These are phyloP conservation scores for Cenchrus purpureus DNA, from an alignment of 176 grass and related monocot genomes.

Conservation along the genomic window DNA sequence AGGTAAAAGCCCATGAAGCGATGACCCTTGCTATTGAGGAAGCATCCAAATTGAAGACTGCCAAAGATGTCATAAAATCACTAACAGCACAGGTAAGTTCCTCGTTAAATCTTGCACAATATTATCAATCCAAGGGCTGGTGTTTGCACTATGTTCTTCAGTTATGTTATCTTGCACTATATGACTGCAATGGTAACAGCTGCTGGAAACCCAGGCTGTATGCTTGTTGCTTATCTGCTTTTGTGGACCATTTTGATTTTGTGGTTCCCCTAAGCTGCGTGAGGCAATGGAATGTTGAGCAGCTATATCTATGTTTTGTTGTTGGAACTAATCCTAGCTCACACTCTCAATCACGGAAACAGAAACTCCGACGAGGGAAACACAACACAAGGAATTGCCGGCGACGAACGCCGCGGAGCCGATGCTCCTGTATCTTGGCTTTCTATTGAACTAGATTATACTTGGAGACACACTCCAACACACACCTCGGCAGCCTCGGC, in stretches of 20 bases:
- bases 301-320: not conserved
- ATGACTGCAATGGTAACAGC: not conserved
- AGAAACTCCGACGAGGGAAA: no score
- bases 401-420: no score
- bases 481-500: no score
- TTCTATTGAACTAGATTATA: no score
- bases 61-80: constrained; percentile 96
- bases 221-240: not conserved
- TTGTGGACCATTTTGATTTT: not conserved
- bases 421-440: no score
- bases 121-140: not conserved
- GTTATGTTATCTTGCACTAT: not conserved
- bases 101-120: not conserved
- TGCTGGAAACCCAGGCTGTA: not conserved
- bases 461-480: no score
- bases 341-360: no score
- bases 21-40: constrained; percentile 71
- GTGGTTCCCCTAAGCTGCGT: not conserved
- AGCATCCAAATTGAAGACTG: constrained; percentile 72
- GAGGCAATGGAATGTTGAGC: not conserved
- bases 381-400: no score
- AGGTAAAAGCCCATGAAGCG: constrained; percentile 76
- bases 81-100: constrained; percentile 81
- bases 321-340: no score
- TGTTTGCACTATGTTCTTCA: not conserved